phyloP scores from a whole-genome alignment of 202 grass and related monocot species.

The Schoenoplectus tabernaemontani region DNA sequence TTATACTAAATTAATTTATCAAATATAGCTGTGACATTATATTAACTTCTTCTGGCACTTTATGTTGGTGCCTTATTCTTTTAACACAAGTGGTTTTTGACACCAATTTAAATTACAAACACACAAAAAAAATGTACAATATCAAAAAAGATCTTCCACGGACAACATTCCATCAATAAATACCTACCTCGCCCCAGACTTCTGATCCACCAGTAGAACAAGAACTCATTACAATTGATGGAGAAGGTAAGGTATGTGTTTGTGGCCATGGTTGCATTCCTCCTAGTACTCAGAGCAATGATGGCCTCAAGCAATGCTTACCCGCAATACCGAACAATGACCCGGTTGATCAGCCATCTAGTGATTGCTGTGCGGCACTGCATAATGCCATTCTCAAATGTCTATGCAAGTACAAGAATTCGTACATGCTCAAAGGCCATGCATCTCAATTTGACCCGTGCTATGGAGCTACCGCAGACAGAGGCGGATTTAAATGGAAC shows the following conservation, averaged over 20 bases:
- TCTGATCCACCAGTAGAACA: not conserved
- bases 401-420: constrained; percentile 18
- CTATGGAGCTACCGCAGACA: not conserved
- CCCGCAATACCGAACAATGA: not conserved
- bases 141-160: not conserved
- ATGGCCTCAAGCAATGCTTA: not conserved
- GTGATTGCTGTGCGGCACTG: not conserved
- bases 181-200: not conserved
- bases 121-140: not conserved
- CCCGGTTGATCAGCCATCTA: not conserved
- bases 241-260: not conserved
- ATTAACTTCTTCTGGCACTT: not conserved
- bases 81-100: not conserved
- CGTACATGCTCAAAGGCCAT: not conserved
- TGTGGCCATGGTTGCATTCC: constrained; percentile 12
- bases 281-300: not conserved
- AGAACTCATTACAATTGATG: not conserved
- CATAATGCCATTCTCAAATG: not conserved
- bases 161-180: not conserved
- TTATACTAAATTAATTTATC: too few relatives aligned
- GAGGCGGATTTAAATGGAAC: too few relatives aligned
- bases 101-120: not conserved
- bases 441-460: not conserved
- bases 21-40: not conserved
- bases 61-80: not conserved